Conservation (phyloP, 495 filamentous ascomycete species). For the Astrothelium macrocarpum region DNA sequence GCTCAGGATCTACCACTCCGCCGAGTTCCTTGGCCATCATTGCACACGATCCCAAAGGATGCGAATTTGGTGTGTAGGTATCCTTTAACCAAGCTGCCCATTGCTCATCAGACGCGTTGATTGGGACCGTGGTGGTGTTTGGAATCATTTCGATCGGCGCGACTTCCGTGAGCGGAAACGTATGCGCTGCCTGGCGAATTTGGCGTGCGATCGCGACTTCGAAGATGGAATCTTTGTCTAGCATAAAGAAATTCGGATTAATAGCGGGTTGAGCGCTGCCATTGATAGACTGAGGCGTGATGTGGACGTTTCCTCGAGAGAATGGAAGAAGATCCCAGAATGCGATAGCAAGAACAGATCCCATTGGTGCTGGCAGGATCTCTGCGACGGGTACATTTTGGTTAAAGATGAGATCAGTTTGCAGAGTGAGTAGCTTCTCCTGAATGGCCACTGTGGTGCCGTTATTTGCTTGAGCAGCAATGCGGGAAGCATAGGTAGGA, state of each 20-base stretch:
- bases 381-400: background rate
- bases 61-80: slow-evolving; percentile 13
- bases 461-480: background rate
- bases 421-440: background rate
- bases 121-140: background rate
- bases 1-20: slow-evolving; percentile 39
- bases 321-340: slow-evolving; percentile 11
- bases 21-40: slow-evolving; percentile 40
- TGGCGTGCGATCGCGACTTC: background rate
- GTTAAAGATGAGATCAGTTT: slow-evolving; percentile 9
- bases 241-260: slow-evolving; percentile 8
- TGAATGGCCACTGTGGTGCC: background rate
- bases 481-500: background rate
- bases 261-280: slow-evolving; percentile 2
- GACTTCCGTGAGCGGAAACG: background rate
- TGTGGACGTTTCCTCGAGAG: slow-evolving; percentile 18
- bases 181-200: background rate
- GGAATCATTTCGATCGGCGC: background rate
- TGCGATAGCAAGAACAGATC: background rate
- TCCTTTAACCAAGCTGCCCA: background rate
- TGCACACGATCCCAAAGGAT: slow-evolving; percentile 41
- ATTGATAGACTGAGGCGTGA: background rate
- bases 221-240: background rate
- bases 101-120: background rate
- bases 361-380: background rate